Base-by-base conservation (phyloP, 495 filamentous ascomycete species). In the Choiromyces venosus region DNA sequence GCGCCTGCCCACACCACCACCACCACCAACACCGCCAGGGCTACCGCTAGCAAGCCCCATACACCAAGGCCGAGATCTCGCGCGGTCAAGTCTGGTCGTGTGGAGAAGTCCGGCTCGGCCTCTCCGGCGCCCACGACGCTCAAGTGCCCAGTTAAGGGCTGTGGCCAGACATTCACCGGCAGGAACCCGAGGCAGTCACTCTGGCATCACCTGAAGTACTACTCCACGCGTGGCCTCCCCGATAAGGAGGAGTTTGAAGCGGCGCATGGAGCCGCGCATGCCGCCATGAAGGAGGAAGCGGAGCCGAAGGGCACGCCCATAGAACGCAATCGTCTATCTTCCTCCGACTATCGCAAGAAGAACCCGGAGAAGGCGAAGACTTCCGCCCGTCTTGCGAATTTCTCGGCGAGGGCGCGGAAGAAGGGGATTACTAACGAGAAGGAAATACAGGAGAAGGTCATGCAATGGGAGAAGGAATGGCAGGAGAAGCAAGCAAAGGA, bases 401-500 rank as follows among this genome's bases (percentile, higher is more conserved):
- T 80, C 65, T 69, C 78, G 36, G 79, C 79, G 19, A 73, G 79
- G 64, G 79, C 79, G 21, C 67, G 79, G 36, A 80, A 80, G 76
- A 80, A 80, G 78, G 79, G 79, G 39, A 42, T 80, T n/a, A 78
- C 64, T 39, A 73, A 71, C 56, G 79, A 80, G 35, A 72, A 74
- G 25, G 79, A 80, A n/a, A 75, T 80, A 40, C 78, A 80, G 42
- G 79, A 80, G 10, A 74, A 73, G 29, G 79, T 80, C 19, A 71
- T 66, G 14, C 76, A 73, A 44, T 80, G 79, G 79, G 79, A 80
- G 52, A 80, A 80, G 10, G 79, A 80, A 70, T 80, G 79, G 79
- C 79, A 80, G 40, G 79, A 80, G 69, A 80, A 80, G 37, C 79
- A 80, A 65, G 79, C 79, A 5, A 80, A 80, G 56, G 79, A 80